Base-by-base conservation (phyloP, 2,329 filamentous ascomycete species). In the Ceratocystis variospora region DNA sequence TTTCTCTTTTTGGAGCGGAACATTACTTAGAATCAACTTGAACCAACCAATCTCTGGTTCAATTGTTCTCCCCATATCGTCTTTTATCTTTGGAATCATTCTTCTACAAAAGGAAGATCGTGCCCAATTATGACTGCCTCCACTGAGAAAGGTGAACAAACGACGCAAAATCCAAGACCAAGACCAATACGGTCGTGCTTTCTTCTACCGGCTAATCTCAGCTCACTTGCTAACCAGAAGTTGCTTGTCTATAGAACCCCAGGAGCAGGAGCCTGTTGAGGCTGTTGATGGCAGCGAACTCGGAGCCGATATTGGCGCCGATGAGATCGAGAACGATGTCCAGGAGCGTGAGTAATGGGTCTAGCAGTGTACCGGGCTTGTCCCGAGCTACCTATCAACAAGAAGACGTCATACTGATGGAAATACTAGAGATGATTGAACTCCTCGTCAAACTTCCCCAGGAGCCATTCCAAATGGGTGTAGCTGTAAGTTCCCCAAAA, bases 361-460 rank as follows among this genome's bases (percentile, higher is more conserved):
- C 15, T 64, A 10, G 31, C 41, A 12, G 31, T 33, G 50, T 44
- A 25, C 25, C 28, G 19, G 28, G 57, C 64, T 41, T 46, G 31
- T 17, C 50, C 33, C 28, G 64, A 63, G 28, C 22, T n/a, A 8
- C 25, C 17, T 0, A 45, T 33, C 28, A 50, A 53, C 44, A n/a
- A 41, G 12, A 31, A 46, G 17, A 22, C 17, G 4, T 55, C 59
- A 19, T 62, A 44, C 22, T 46, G 6, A 37, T 28, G 22, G n/a
- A 28, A 33, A 17, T n/a, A 12, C 17, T 28, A 68, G 67, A 53
- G 31, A 66, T 68, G 65, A 61, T 68, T 45, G 65, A 66, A 25
- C 65, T 68, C 15, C 44, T 46, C 19, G 65, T 68, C 61, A 67
- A 68, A 31, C 67, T 68, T 25, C 67, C 67, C 22, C 48, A 68